Base-by-base conservation (phyloP, 306 rosid genomes). In the Cicer pinnatifidum region DNA sequence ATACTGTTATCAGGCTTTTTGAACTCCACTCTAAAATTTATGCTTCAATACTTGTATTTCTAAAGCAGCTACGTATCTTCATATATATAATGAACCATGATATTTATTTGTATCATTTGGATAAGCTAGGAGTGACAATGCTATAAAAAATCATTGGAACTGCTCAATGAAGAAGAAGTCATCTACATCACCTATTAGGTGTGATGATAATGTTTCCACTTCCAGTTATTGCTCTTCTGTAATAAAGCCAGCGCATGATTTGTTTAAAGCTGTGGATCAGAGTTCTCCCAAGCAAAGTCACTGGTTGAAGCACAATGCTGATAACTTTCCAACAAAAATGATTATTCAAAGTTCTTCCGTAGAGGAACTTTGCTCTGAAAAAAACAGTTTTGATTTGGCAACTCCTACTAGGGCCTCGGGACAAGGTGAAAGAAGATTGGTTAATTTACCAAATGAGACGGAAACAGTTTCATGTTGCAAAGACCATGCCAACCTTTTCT, bases 101-200 rank as follows among this genome's bases (percentile, higher is more conserved):
- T 68, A 73, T 50, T 11, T 51, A 11, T 46, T 37, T 51, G 40
- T 58, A 19, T 75, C 64, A 61, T 67, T 71, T 63, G 71, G 16
- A 73, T 17, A 54, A 75, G 10, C 47, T 85, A 90, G 92, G 87
- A 77, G 86, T 72, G 82, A 86, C 73, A 88, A 90, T 80, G 91
- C 89, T 45, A 80, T 90, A 40, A 90, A 88, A 82, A 90, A 88
- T 73, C 83, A 83, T 62, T 90, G 92, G 96, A 84, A 90, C 50
- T 56, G 82, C 78, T 77, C 84, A n/a, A 62, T 83, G 82, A 90
- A 84, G 84, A 86, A 71, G 84, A 90, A 78, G 67, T 5, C 44
- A 44, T 83, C 66, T 33, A 61, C 72, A 56, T 75, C 92, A 15
- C 84, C 73, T 11, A 43, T 35, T 43, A 77, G 80, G 10, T 43